Conservation (phyloP, 257 asterid species). For the Scutellaria minor region DNA sequence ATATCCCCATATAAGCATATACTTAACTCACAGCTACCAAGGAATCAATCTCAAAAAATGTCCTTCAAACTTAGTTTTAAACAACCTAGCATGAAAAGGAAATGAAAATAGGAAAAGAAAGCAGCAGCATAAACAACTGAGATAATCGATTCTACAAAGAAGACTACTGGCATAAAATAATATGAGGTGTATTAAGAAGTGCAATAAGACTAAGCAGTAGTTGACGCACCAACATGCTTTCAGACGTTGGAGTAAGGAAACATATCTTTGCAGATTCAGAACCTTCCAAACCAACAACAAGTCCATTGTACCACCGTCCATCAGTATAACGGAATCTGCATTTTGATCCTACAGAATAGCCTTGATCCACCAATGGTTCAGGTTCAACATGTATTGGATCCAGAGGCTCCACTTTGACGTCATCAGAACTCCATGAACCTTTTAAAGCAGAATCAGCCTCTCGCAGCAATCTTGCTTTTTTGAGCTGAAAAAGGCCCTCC, state of each 20-base stretch:
- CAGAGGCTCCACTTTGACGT: slow-evolving; percentile 56
- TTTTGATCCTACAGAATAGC: slow-evolving; percentile 75
- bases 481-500: slow-evolving; percentile 87
- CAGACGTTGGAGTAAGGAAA: slow-evolving; percentile 83
- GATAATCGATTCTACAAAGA: background rate
- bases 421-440: slow-evolving; percentile 40
- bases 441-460: slow-evolving; percentile 68
- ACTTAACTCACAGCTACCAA: slow-evolving; percentile 23
- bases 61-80: slow-evolving; percentile 11
- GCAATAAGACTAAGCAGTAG: slow-evolving; percentile 6
- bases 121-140: slow-evolving; percentile 6
- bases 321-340: slow-evolving; percentile 88
- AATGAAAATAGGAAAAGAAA: slow-evolving; percentile 11
- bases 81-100: slow-evolving; percentile 31
- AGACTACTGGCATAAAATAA: slow-evolving; percentile 13
- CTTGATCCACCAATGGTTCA: slow-evolving; percentile 58
- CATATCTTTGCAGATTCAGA: slow-evolving; percentile 67
- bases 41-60: slow-evolving; percentile 8
- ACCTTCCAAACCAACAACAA: slow-evolving; percentile 69
- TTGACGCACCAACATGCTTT: slow-evolving; percentile 86
- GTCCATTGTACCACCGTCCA: slow-evolving; percentile 94
- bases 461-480: slow-evolving; percentile 71
- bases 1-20: background rate
- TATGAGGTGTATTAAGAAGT: slow-evolving; percentile 26
- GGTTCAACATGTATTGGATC: slow-evolving; percentile 52